phyloP scores from a whole-genome alignment of 148 eudicot genomes.

The Silene uniflora region DNA sequence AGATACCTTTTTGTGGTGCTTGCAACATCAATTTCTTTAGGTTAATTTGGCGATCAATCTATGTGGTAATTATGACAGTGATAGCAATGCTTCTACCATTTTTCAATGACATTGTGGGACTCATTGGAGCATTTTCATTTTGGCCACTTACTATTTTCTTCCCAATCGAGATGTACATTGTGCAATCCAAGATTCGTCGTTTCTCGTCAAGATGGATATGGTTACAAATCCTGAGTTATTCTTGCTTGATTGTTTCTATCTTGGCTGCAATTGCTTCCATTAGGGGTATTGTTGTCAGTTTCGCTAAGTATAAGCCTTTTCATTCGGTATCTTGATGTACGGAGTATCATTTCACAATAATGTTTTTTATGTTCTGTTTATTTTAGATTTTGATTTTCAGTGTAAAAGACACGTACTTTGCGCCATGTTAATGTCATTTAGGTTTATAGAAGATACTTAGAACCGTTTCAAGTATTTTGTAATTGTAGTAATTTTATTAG shows the following conservation, averaged over 20 bases:
- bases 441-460: background rate
- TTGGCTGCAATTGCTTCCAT: slow-evolving; percentile 9
- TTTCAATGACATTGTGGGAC: slow-evolving; percentile 58
- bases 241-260: slow-evolving; percentile 8
- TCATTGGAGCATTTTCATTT: slow-evolving; percentile 46
- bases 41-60: slow-evolving; percentile 47
- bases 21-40: slow-evolving; percentile 35
- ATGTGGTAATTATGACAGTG: slow-evolving; percentile 33
- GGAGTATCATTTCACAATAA: background rate
- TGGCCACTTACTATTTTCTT: slow-evolving; percentile 62
- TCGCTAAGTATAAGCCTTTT: slow-evolving; percentile 1
- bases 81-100: slow-evolving; percentile 52
- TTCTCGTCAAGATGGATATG: slow-evolving; percentile 13
- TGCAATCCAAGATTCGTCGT: slow-evolving; percentile 13
- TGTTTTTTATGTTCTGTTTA: too few relatives aligned
- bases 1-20: slow-evolving; percentile 18
- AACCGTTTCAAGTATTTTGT: too few relatives aligned
- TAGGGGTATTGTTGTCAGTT: slow-evolving; percentile 11
- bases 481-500: too few relatives aligned
- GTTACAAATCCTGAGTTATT: slow-evolving; percentile 3
- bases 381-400: too few relatives aligned
- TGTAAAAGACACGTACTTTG: background rate
- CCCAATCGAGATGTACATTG: slow-evolving; percentile 44
- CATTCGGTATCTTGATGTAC: slow-evolving; percentile 5
- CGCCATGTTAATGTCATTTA: background rate